phyloP scores from a whole-genome alignment of 2,329 filamentous ascomycete species.

The Sphaceloma murrayae region DNA sequence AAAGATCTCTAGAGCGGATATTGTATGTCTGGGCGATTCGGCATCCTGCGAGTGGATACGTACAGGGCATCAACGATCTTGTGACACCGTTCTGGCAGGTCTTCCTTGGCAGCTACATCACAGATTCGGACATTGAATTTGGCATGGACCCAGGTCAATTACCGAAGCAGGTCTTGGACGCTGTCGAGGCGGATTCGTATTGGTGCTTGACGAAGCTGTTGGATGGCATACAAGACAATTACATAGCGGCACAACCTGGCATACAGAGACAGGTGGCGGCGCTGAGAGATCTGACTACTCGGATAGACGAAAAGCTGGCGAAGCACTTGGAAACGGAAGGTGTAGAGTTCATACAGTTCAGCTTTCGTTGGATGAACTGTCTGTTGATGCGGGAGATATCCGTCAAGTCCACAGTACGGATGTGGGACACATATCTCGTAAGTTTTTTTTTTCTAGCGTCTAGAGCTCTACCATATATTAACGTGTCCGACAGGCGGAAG shows the following conservation, averaged over 20 bases:
- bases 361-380: constrained; percentile 99
- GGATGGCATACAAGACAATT: constrained; percentile 98
- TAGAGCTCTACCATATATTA: constrained; percentile 1
- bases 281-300: constrained; percentile 76
- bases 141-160: constrained; percentile 97
- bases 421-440: constrained; percentile 99
- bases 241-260: constrained; percentile 93
- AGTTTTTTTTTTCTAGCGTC: constrained; percentile 26
- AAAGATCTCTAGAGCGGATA: constrained; percentile 86
- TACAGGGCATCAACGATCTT: constrained; percentile 96
- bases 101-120: constrained; percentile 88
- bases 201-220: constrained; percentile 97
- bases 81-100: constrained; percentile 98
- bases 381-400: constrained; percentile 95
- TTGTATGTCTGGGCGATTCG: constrained; percentile 96
- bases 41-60: constrained; percentile 93
- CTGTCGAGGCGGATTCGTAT: constrained; percentile 94
- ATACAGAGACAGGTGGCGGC: constrained; percentile 90
- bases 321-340: constrained; percentile 84
- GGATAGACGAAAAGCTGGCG: constrained; percentile 75
- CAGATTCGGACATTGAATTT: constrained; percentile 81
- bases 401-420: constrained; percentile 90
- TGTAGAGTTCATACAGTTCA: constrained; percentile 98
- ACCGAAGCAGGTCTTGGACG: constrained; percentile 81
- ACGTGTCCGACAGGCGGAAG: constrained; percentile 81